phyloP scores from a whole-genome alignment of 352 stramenopile genomes.

The Elongisporangium prolatum region DNA sequence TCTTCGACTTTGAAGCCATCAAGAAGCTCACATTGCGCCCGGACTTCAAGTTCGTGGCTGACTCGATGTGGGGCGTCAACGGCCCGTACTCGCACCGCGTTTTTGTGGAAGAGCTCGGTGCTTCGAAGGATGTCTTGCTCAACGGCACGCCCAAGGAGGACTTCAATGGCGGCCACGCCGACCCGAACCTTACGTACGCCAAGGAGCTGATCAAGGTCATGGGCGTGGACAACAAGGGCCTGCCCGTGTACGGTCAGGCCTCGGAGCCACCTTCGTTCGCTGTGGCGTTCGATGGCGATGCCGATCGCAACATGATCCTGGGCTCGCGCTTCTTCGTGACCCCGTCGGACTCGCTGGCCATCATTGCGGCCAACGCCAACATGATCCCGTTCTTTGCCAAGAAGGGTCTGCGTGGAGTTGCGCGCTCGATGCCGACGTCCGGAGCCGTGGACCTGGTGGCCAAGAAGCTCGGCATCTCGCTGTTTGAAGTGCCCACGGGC shows the following conservation, averaged over 20 bases:
- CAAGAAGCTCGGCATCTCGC: slow-evolving; percentile 91
- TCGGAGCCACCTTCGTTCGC: slow-evolving; percentile 84
- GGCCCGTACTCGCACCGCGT: slow-evolving; percentile 94
- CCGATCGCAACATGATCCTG: slow-evolving; percentile 99
- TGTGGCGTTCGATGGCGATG: slow-evolving; percentile 97
- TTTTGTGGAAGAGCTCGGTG: slow-evolving; percentile 96
- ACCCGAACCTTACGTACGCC: slow-evolving; percentile 99
- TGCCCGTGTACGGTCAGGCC: slow-evolving; percentile 73
- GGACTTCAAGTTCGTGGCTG: slow-evolving; percentile 95
- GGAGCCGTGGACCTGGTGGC: slow-evolving; percentile 97
- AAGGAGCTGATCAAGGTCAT: slow-evolving; percentile 95
- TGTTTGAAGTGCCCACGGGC: slow-evolving; percentile 98
- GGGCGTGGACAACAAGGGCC: slow-evolving; percentile 88
- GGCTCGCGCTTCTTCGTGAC: slow-evolving; percentile 98
- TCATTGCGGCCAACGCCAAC: slow-evolving; percentile 97
- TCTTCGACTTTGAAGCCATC: slow-evolving; percentile 97
- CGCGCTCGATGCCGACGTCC: slow-evolving; percentile 98
- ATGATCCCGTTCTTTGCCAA: slow-evolving; percentile 96
- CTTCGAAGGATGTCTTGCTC: slow-evolving; percentile 73
- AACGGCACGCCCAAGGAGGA: slow-evolving; percentile 96
- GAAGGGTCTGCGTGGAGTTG: slow-evolving; percentile 91
- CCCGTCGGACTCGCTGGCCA: slow-evolving; percentile 97
- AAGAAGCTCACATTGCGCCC: slow-evolving; percentile 88
- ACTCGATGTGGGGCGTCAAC: slow-evolving; percentile 98
- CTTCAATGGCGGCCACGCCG: slow-evolving; percentile 95